These are phyloP conservation scores for Phytophthora macrochlamydospora DNA, from an alignment of 352 stramenopile genomes.

Conservation along the genomic window DNA sequence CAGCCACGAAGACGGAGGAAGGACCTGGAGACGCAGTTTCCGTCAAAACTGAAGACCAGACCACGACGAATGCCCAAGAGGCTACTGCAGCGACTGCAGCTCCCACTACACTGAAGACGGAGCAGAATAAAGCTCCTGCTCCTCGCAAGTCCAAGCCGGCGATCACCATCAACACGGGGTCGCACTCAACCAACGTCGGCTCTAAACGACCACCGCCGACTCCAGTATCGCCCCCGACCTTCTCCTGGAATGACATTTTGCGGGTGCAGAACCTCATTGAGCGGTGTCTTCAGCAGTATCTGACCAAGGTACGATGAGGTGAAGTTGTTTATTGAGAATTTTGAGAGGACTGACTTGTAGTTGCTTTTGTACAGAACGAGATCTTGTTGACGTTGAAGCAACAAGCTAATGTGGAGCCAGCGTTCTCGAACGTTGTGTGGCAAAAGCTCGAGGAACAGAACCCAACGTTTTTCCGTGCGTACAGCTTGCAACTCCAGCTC, in stretches of 20 bases:
- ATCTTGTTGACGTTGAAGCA: slow-evolving; percentile 64
- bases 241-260: slow-evolving; percentile 91
- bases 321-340: neutral
- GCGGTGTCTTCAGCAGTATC: slow-evolving; percentile 89
- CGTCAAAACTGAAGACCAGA: slow-evolving; percentile 17
- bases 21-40: slow-evolving; percentile 23
- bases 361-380: slow-evolving; percentile 60
- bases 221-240: slow-evolving; percentile 36
- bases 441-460: slow-evolving; percentile 94
- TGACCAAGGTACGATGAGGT: slow-evolving; percentile 78
- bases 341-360: slow-evolving; percentile 17
- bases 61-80: neutral
- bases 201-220: slow-evolving; percentile 31
- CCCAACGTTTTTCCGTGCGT: slow-evolving; percentile 88
- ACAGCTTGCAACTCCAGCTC: slow-evolving; percentile 83
- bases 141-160: slow-evolving; percentile 33
- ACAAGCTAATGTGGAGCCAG: slow-evolving; percentile 84
- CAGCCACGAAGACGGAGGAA: slow-evolving; percentile 37
- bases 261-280: slow-evolving; percentile 91
- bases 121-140: slow-evolving; percentile 16
- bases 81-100: slow-evolving; percentile 24
- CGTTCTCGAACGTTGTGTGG: slow-evolving; percentile 88
- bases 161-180: slow-evolving; percentile 43
- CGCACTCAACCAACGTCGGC: slow-evolving; percentile 14
- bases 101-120: slow-evolving; percentile 14